Base-by-base conservation (phyloP, 495 filamentous ascomycete species). In the Mytilinidion resinicola region DNA sequence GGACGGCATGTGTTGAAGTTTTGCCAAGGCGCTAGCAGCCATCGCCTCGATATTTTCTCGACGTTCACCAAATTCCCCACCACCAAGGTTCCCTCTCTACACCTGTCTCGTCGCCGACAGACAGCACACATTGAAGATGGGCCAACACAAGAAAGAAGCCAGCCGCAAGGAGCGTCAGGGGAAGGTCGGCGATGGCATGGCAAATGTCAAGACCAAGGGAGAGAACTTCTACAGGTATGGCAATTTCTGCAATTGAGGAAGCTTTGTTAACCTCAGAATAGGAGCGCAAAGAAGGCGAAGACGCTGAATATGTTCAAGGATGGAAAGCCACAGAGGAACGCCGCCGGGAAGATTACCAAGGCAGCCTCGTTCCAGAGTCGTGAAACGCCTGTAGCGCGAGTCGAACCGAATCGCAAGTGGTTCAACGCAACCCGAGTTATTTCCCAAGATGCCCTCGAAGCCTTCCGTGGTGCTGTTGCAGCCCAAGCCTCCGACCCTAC, bases 401-500 rank as follows among this genome's bases (percentile, higher is more conserved):
- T 97, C 62, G 93, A 98, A 70, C 93, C 93, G 41, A 92, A 97
- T 74, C 80, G 93, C 61, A 90, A 91, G 75, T 89, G 86, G 86
- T 90, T 90, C 65, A 81, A 67, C n/a, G 84, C 85, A 61, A 85
- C 84, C 9, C 71, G 85, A 67, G 85, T 89, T 12, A 88, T 89
- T 53, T 81, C 79, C 11, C 84, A 87, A 61, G 83, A 87, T 51
- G 85, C 87, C 20, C 77, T 93, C 59, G 80, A 76, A 25, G 84
- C 85, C 1, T 98, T 98, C 74, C 85, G 95, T 47, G 89, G 95
- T 57, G 95, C 93, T 12, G 91, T 97, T 70, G 89, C 88, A 9
- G 91, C 91, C 72, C 85, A 89, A 72, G 84, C 88, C 19, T 84
- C 85, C 19, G 92, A 98, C 69, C 95, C 95, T 1, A 96, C 96